A percentile compares a stretch with the other conserved stretches of the same genome.
phyloP scores from a whole-genome alignment of 1,284 basidiomycete genomes.

The Microbotryum intermedium region DNA sequence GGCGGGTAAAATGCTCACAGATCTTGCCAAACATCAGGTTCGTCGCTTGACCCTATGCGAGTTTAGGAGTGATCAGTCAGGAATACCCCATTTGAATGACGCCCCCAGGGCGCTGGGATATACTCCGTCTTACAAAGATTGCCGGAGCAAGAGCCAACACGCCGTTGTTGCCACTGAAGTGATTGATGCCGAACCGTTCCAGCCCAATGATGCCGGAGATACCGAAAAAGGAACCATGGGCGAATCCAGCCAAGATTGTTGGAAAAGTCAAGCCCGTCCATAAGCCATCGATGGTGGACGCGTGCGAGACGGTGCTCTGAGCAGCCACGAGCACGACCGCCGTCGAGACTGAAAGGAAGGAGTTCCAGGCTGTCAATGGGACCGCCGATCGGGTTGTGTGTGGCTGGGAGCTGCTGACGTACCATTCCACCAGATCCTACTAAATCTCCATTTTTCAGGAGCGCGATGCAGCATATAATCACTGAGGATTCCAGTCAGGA shows the following conservation, averaged over 20 bases:
- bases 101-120: too few relatives aligned
- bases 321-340: slow-evolving; percentile 7
- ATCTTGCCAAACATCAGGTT: slow-evolving; percentile 25
- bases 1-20: slow-evolving; percentile 11
- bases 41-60: slow-evolving; percentile 16
- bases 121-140: slow-evolving; percentile 10
- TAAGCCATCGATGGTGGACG: not conserved
- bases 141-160: slow-evolving; percentile 24
- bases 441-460: not conserved
- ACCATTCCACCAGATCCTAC: slow-evolving; percentile 20
- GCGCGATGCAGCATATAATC: slow-evolving; percentile 19
- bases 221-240: slow-evolving; percentile 23
- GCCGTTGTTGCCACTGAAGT: slow-evolving; percentile 20
- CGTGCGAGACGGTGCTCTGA: slow-evolving; percentile 1
- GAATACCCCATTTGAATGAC: too few relatives aligned
- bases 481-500: slow-evolving; percentile 15
- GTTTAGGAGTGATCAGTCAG: not conserved
- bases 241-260: slow-evolving; percentile 18
- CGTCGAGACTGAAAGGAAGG: not conserved
- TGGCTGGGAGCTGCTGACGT: not conserved
- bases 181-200: slow-evolving; percentile 24
- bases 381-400: not conserved
- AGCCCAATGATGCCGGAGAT: slow-evolving; percentile 17
- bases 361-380: not conserved
- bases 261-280: slow-evolving; percentile 8